These are phyloP conservation scores for Eucalyptus curtisii DNA, from an alignment of 345 rosid genomes.

Conservation along the genomic window DNA sequence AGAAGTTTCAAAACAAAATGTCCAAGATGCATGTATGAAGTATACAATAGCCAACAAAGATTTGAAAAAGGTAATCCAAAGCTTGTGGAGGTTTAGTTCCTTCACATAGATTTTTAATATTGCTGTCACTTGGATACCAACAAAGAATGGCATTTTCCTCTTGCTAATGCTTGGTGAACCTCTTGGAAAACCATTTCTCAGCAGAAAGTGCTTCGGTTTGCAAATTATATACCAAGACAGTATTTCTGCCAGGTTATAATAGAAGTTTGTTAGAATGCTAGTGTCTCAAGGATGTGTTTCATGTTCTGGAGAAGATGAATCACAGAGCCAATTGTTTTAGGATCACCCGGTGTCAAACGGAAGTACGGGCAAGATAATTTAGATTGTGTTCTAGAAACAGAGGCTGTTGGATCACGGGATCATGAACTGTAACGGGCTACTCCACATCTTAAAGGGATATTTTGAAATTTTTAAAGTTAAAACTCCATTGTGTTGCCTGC, in stretches of 20 bases:
- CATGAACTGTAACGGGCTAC: background rate
- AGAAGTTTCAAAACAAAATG: background rate
- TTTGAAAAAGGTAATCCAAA: background rate
- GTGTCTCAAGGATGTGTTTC: background rate
- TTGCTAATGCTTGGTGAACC: background rate
- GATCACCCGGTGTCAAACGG: background rate
- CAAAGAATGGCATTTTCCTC: background rate
- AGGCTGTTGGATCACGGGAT: background rate
- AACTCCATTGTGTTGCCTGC: background rate
- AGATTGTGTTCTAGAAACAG: background rate
- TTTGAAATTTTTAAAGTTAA: background rate
- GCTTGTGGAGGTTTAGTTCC: background rate
- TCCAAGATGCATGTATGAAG: background rate
- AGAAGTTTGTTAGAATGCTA: background rate
- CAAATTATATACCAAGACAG: background rate
- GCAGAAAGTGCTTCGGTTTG: background rate
- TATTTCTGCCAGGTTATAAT: background rate
- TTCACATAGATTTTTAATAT: background rate
- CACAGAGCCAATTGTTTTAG: background rate
- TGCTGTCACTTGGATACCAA: background rate
- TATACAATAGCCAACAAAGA: background rate
- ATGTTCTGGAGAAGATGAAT: background rate
- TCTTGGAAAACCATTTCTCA: background rate
- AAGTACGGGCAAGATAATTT: background rate
- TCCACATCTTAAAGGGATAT: background rate